Evolutionary conservation across 2,329 filamentous ascomycete species (phyloP), one percentile per base, ranked within the genome.

Genomic region (Fusarium albosuccineum): DNA sequence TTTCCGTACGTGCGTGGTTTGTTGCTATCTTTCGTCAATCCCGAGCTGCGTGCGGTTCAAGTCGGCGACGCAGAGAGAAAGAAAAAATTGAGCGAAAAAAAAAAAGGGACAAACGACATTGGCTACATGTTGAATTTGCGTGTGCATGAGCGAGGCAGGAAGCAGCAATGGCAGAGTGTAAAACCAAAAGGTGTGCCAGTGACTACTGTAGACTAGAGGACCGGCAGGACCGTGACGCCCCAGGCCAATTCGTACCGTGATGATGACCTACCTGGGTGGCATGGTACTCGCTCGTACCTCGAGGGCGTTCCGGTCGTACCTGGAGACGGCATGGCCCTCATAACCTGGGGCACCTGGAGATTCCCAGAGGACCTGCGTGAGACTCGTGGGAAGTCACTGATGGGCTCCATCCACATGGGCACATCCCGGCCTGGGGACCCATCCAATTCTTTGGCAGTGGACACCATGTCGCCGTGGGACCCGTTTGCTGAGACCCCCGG

Each of bases 201-300:
- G 59, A 66, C 63, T 57, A 58, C 11, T 9, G 11, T 11, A 33
- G 63, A 63, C 62, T 37, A 50, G 42, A 60, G 60, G 54, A 49
- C 61, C 66, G 70, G 67, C 53, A 64, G 63, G 64, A 58, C 70
- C 71, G 71, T 73, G 64, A 61, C 60, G 58, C 54, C 52, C 58
- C 46, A 57, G 48, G 26, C 57, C 72, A 73, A 74, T 74, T 74
- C 72, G 64, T 72, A 74, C 71, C 48, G 70, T 73, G 57, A 27
- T 37, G 39, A 22, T 22, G 22, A 22, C 22, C 22, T 22, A 22
- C 22, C 22, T 50, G 36, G 22, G 49, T 34, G 55, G 57, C 64
- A 57, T 66, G 67, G 71, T 63, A 62, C 67, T 59, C 58, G 52
- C 42, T 51, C 53, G 71, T 73, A 72, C 67, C 71, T 67, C 54